phyloP scores from a whole-genome alignment of 345 rosid species.

The Camelina laxa region DNA sequence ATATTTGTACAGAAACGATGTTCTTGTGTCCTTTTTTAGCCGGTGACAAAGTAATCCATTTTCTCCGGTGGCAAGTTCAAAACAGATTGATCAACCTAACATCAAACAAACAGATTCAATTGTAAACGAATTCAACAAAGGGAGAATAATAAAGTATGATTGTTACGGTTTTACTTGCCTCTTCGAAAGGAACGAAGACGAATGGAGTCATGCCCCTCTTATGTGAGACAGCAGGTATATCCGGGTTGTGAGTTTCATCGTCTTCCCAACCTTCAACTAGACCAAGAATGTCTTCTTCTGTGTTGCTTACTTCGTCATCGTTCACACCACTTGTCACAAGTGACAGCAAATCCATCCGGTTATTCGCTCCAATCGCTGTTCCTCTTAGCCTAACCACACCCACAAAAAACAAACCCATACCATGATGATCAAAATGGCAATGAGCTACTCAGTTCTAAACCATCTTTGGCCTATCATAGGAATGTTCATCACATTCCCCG shows the following conservation, averaged over 20 bases:
- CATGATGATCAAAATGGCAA: neutral
- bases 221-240: constrained; percentile 85
- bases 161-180: constrained; percentile 50
- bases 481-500: neutral
- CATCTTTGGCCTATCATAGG: neutral
- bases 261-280: constrained; percentile 77
- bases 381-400: constrained; percentile 68
- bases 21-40: constrained; percentile 47
- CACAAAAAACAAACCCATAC: neutral
- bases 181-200: constrained; percentile 90
- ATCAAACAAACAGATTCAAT: constrained; percentile 9
- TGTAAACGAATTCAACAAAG: neutral
- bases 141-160: neutral
- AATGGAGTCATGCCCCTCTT: constrained; percentile 87
- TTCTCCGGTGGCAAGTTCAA: constrained; percentile 90
- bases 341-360: constrained; percentile 86
- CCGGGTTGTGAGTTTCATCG: constrained; percentile 82
- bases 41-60: constrained; percentile 92
- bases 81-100: constrained; percentile 76
- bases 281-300: constrained; percentile 76
- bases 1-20: constrained; percentile 33
- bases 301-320: constrained; percentile 56
- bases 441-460: neutral
- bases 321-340: constrained; percentile 86
- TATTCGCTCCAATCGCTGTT: constrained; percentile 80